Base-by-base conservation (phyloP, 768 basidiomycete genomes). In the Mycena epipterygia region DNA sequence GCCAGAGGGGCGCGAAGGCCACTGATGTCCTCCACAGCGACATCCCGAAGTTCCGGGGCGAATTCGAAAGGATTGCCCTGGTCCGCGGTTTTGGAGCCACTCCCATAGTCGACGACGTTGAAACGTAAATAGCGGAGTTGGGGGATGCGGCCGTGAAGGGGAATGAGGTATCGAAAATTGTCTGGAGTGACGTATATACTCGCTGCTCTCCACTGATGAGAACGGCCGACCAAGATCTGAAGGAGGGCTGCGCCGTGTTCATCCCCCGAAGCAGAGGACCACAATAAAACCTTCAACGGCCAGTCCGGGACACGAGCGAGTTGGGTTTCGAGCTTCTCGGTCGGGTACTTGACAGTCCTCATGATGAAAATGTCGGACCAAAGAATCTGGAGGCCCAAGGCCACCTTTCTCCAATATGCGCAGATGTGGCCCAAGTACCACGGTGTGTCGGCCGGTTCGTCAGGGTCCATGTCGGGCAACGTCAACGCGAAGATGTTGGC, bases 351-450 rank as follows among this genome's bases (percentile, higher is more conserved):
- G 1, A 16, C 3, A 0, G 55, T 7, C 0, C 25, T 0, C 23
- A 46, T 27, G 33, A 70, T 59, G 1, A 52, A 7, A 25, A 70
- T 59, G 23, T 70, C 63, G n/a, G 49, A 21, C 68, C 68, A 70
- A 1, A 70, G 25, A 4, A 6, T 29, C 2, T 56, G 56, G 2
- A 42, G 7, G 7, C 37, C 44, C 30, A 70, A 16, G 17, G 57
- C 68, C 0, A 60, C 49, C 1, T 59, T 57, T 6, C 68, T 56
- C 63, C 56, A 64, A 52, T 70, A 64, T n/a, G 9, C 39, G 39
- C 63, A 70, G 29, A 70, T 52, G 19, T 70, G 68, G 16, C 62
- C 57, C 39, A 70, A 41, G 21, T 64, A 44, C 68, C 68, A 70
- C 30, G 68, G 68, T 4, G 68, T 42, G 19, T 51, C 9, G 7